Conservation (phyloP, 208 protist species). For the Trypanosoma platydactyli region DNA sequence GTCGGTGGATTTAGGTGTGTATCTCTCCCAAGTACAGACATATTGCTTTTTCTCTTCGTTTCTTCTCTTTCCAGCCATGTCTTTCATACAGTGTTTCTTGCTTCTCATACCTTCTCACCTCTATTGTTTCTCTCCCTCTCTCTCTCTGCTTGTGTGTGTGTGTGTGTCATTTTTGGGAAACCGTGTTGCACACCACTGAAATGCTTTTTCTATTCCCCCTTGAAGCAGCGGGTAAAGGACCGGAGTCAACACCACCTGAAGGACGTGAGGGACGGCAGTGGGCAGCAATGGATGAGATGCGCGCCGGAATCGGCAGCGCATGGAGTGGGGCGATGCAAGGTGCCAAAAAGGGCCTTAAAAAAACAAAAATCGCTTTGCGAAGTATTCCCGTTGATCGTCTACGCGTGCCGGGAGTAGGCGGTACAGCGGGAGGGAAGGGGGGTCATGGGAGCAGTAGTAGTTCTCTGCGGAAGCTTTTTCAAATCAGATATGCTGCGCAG, state of each 20-base stretch:
- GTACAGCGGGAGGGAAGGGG: conserved; percentile 21
- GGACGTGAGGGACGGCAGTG: no score
- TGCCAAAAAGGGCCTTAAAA: conserved; percentile 65
- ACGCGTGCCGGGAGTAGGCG: conserved; percentile 30
- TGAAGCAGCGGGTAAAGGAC: no score
- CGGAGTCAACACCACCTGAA: no score
- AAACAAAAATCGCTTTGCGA: conserved; percentile 70
- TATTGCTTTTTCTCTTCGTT: no score
- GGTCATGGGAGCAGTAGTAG: conserved; percentile 15
- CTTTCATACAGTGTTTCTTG: no score
- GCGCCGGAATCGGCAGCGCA: conserved; percentile 54
- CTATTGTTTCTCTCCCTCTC: neutral
- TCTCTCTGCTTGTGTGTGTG: neutral
- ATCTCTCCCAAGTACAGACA: no score
- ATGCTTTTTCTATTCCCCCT: conserved; percentile 21
- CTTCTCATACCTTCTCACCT: neutral
- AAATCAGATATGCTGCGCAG: conserved; percentile 59
- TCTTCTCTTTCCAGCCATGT: no score
- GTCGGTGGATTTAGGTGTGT: no score
- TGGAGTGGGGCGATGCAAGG: conserved; percentile 77
- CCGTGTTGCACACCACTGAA: no score
- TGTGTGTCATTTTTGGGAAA: neutral
- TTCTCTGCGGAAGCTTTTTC: conserved; percentile 63
- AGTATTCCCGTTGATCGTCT: conserved; percentile 51
- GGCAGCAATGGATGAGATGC: conserved; percentile 66